Conservation (phyloP, 1,139 yeast genomes). For the Suhomyces guaymorum region DNA sequence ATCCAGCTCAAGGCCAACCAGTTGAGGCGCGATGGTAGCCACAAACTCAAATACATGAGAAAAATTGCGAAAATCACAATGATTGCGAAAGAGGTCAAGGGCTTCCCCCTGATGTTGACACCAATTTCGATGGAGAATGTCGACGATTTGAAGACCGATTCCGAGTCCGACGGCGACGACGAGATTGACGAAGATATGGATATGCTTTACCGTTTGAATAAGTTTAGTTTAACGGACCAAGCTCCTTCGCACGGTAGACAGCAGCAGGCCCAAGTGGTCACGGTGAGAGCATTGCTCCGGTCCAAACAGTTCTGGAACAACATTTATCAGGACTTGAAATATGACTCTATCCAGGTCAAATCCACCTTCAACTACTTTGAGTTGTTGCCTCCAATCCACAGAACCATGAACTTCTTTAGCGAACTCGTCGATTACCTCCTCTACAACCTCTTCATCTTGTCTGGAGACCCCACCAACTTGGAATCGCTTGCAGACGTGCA, state of each 20-base stretch:
- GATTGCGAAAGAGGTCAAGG: slow-evolving; percentile 1
- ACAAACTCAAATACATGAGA: slow-evolving; percentile 23
- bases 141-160: slow-evolving; percentile 5
- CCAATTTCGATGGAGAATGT: slow-evolving; percentile 1
- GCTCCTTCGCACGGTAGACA: not conserved
- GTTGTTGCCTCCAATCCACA: slow-evolving; percentile 31
- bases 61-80: slow-evolving; percentile 15
- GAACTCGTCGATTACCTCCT: slow-evolving; percentile 35
- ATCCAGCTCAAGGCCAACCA: slow-evolving; percentile 14
- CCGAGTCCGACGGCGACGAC: slow-evolving; percentile 9
- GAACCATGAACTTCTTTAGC: slow-evolving; percentile 26
- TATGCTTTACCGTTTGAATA: slow-evolving; percentile 8
- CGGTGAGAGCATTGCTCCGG: slow-evolving; percentile 17
- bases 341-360: slow-evolving; percentile 24
- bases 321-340: slow-evolving; percentile 36
- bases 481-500: slow-evolving; percentile 21
- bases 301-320: slow-evolving; percentile 35
- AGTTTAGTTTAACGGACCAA: slow-evolving; percentile 8
- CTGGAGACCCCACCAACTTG: slow-evolving; percentile 17
- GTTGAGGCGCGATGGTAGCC: slow-evolving; percentile 11
- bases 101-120: slow-evolving; percentile 5
- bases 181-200: slow-evolving; percentile 14
- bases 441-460: slow-evolving; percentile 23
- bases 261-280: not conserved
- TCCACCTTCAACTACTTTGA: slow-evolving; percentile 25